Evolutionary conservation across 108 stramenopile species (phyloP).

Genomic region (Skeletonema tropicum): DNA sequence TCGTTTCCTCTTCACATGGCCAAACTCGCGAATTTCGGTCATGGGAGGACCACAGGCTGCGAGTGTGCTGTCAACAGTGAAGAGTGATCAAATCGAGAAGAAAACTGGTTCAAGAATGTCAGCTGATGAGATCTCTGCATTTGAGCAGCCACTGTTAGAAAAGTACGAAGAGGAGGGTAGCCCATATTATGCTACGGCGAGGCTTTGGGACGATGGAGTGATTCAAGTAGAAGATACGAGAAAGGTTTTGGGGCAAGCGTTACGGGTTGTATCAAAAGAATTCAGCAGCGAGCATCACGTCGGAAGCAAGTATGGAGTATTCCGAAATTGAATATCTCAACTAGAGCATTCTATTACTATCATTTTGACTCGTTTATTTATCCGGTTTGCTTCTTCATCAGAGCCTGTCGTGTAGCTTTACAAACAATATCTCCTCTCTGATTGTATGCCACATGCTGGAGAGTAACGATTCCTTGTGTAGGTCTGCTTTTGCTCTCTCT

Average conservation of each 20-base stretch:
- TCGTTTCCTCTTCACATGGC: conserved; percentile 98
- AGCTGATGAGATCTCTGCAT: conserved; percentile 72
- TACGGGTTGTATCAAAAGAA: conserved; percentile 76
- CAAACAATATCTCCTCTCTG: conserved; percentile 51
- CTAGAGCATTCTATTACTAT: neutral
- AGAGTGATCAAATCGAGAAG: conserved; percentile 80
- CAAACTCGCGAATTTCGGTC: conserved; percentile 93
- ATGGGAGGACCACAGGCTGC: conserved; percentile 99
- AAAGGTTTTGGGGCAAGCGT: conserved; percentile 81
- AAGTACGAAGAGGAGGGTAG: conserved; percentile 84
- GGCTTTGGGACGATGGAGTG: conserved; percentile 98
- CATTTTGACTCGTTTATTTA: neutral
- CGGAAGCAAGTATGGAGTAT: conserved; percentile 51
- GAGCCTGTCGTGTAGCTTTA: conserved; percentile 44
- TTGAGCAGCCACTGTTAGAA: conserved; percentile 72
- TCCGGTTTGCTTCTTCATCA: conserved; percentile 40
- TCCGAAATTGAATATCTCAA: conserved; percentile 34
- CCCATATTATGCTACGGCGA: conserved; percentile 91
- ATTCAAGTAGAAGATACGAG: conserved; percentile 94
- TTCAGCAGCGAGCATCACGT: neutral
- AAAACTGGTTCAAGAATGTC: conserved; percentile 62
- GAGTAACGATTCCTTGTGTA: conserved; percentile 44
- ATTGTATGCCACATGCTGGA: conserved; percentile 51
- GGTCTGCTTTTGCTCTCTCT: conserved; percentile 54
- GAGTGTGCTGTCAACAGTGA: conserved; percentile 93